Evolutionary conservation across 805 yeast genomes (phyloP).

Genomic region (Cyberlindnera japonica): DNA sequence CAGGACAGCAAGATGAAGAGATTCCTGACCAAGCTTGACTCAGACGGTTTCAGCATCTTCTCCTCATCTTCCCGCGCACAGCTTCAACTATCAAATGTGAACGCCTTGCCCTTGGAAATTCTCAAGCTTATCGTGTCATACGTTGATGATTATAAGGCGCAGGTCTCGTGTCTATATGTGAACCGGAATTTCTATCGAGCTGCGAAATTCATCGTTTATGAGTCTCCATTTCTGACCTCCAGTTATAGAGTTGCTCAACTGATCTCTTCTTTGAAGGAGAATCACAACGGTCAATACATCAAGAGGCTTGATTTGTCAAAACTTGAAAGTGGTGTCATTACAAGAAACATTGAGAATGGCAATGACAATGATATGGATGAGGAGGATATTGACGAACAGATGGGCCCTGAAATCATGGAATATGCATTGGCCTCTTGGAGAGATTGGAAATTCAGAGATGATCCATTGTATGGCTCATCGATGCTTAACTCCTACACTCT

Average conservation of each 20-base stretch:
- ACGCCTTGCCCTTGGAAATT: slow-evolving; percentile 33
- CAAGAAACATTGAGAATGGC: slow-evolving; percentile 8
- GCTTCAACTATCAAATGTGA: slow-evolving; percentile 19
- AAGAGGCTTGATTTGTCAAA: slow-evolving; percentile 55
- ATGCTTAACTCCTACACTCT: slow-evolving; percentile 30
- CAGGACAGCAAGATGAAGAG: slow-evolving; percentile 22
- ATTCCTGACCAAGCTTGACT: slow-evolving; percentile 30
- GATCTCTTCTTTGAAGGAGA: slow-evolving; percentile 59
- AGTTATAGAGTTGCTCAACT: slow-evolving; percentile 81
- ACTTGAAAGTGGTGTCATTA: slow-evolving; percentile 37
- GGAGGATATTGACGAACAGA: slow-evolving; percentile 7
- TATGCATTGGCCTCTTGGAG: slow-evolving; percentile 79
- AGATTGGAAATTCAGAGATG: slow-evolving; percentile 80
- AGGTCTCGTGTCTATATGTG: slow-evolving; percentile 47
- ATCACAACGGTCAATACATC: slow-evolving; percentile 56
- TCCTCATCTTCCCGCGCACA: slow-evolving; percentile 22
- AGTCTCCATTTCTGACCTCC: slow-evolving; percentile 53
- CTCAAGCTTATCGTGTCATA: slow-evolving; percentile 26
- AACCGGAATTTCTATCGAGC: slow-evolving; percentile 46
- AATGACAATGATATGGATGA: slow-evolving; percentile 15
- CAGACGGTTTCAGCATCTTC: slow-evolving; percentile 31
- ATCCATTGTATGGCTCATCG: slow-evolving; percentile 55
- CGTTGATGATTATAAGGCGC: slow-evolving; percentile 36
- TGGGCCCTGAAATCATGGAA: slow-evolving; percentile 16
- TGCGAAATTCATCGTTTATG: slow-evolving; percentile 54